Percentiles rank a stretch among this genome's conserved stretches.
These are phyloP conservation scores for Hirschioporus abietinus DNA, from an alignment of 768 basidiomycete species.

Conservation along the genomic window DNA sequence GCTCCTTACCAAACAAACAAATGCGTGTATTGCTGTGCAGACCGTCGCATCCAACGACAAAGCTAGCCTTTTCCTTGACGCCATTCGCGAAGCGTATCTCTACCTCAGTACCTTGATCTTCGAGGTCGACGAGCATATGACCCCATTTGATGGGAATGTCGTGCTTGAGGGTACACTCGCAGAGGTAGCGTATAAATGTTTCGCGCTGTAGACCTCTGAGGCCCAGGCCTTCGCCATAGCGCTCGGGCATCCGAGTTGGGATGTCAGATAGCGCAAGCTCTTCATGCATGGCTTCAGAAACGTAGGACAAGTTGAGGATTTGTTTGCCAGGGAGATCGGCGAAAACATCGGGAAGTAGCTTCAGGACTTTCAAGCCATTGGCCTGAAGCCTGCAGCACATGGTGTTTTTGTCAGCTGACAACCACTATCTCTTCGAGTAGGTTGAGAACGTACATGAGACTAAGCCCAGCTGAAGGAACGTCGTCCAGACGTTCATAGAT, in stretches of 20 bases:
- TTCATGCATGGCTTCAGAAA: conserved; percentile 11
- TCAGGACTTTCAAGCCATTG: conserved; percentile 24
- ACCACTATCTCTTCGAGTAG: conserved; percentile 8
- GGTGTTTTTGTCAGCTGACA: background rate
- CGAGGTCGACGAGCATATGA: conserved; percentile 26
- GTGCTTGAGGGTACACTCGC: conserved; percentile 25
- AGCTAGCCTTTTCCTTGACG: conserved; percentile 27
- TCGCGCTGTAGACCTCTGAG: conserved; percentile 28
- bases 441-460: conserved; percentile 24
- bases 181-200: conserved; percentile 26
- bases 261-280: conserved; percentile 22
- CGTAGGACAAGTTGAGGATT: conserved; percentile 12
- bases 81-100: conserved; percentile 32
- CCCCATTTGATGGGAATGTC: conserved; percentile 31
- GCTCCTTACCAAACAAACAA: conserved; percentile 32
- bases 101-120: conserved; percentile 26
- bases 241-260: conserved; percentile 17
- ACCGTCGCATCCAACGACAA: conserved; percentile 41
- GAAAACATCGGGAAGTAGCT: conserved; percentile 23
- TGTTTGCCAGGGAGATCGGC: conserved; percentile 20
- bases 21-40: conserved; percentile 36
- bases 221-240: conserved; percentile 18
- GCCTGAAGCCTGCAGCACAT: conserved; percentile 20
- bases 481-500: conserved; percentile 27
- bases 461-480: conserved; percentile 24